phyloP scores from a whole-genome alignment of 2,329 filamentous ascomycete species.

The Elsinoe necatrix region DNA sequence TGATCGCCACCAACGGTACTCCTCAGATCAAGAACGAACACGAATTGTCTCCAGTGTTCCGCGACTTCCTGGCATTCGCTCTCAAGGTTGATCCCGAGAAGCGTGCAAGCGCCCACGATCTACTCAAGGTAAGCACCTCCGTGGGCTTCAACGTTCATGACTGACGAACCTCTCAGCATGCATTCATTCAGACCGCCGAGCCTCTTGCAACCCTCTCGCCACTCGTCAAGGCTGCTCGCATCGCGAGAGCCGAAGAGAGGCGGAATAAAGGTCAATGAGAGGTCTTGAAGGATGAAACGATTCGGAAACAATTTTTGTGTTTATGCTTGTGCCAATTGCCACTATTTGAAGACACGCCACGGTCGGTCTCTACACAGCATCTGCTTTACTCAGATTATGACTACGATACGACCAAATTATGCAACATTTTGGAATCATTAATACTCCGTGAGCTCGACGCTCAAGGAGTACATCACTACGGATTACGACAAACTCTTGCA shows the following conservation, averaged over 20 bases:
- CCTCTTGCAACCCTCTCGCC: constrained; percentile 65
- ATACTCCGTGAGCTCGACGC: background rate
- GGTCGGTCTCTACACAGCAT: background rate
- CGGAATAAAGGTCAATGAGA: constrained; percentile 38
- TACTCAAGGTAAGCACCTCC: constrained; percentile 65
- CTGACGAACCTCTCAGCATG: constrained; percentile 30
- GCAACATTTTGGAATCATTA: background rate
- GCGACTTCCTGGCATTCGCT: constrained; percentile 85
- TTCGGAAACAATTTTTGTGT: background rate
- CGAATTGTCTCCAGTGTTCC: constrained; percentile 69
- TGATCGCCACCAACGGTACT: constrained; percentile 95
- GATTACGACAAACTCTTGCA: constrained; percentile 1
- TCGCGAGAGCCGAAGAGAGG: constrained; percentile 72
- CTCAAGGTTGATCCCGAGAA: constrained; percentile 96
- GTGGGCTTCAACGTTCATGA: background rate
- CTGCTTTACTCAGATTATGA: constrained; percentile 5
- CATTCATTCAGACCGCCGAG: constrained; percentile 46
- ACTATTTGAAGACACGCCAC: background rate
- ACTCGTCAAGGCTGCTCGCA: constrained; percentile 74
- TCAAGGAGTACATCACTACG: background rate
- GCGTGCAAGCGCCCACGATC: constrained; percentile 86
- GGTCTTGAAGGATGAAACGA: background rate
- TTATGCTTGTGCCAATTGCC: constrained; percentile 10
- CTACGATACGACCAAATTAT: constrained; percentile 7
- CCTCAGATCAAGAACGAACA: constrained; percentile 91